These are phyloP conservation scores for Licmophora abbreviata DNA, from an alignment of 108 stramenopile species.

Conservation along the genomic window DNA sequence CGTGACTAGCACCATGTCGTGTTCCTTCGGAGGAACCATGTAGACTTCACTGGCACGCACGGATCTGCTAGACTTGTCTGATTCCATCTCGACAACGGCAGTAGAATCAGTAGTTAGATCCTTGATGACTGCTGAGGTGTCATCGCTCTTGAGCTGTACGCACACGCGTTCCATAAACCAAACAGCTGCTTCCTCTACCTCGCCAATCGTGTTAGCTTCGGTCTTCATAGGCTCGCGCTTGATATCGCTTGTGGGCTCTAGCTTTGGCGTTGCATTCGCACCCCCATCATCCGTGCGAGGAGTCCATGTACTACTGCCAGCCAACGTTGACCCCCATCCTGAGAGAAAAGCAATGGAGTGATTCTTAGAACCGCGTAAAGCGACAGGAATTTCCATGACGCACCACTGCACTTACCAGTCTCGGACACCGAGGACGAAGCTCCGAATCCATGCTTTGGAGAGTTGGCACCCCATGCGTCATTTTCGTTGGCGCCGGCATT, in stretches of 20 bases:
- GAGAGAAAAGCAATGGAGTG: too few relatives aligned
- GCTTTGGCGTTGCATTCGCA: neutral
- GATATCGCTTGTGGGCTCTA: constrained; percentile 14
- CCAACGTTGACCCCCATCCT: constrained; percentile 48
- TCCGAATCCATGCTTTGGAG: constrained; percentile 17
- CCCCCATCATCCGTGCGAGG: constrained; percentile 14
- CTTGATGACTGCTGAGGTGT: constrained; percentile 65
- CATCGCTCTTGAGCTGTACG: constrained; percentile 58
- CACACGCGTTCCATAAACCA: constrained; percentile 94
- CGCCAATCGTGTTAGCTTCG: constrained; percentile 40
- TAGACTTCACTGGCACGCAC: constrained; percentile 57
- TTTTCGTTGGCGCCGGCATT: constrained; percentile 5
- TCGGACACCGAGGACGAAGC: constrained; percentile 20
- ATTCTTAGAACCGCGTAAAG: too few relatives aligned
- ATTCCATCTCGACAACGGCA: constrained; percentile 66
- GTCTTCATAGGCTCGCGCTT: constrained; percentile 26
- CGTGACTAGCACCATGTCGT: constrained; percentile 85
- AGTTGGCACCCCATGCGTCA: constrained; percentile 21
- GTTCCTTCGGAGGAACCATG: constrained; percentile 70
- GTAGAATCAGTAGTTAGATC: constrained; percentile 65
- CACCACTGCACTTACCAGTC: constrained; percentile 29
- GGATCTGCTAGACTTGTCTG: constrained; percentile 44
- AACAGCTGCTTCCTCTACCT: constrained; percentile 63
- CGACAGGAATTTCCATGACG: too few relatives aligned
- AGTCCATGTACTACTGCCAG: constrained; percentile 42